Evolutionary conservation across 192 early-diverging fungal genomes (phyloP), one percentile per base, ranked within the genome.

Genomic region (Podila epicladia): DNA sequence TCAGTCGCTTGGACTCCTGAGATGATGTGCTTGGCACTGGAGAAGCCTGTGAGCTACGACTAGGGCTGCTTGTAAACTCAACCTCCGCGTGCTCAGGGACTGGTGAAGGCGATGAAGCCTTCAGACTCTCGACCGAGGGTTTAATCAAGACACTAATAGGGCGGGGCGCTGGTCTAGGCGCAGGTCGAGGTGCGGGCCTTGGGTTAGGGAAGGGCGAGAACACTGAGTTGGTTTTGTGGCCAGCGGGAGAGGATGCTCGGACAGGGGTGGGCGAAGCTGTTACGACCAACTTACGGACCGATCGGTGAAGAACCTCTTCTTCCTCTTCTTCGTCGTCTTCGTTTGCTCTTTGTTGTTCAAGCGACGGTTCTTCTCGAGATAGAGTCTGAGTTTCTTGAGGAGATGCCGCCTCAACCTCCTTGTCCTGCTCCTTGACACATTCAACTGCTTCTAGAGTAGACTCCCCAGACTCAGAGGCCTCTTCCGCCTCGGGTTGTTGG

Each of bases 281-380:
- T 5, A 26, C 15, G 8, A 48, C 33, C 69, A 71, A 57, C 35
- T 49, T 78, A 6, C 58, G 57, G 17, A 78, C 69, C 24, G 69
- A 67, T 26, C 77, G 59, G 9, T 72, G 67, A 5, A 80, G 62
- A 17, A 60, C 48, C 58, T 65, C 67, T 26, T 75, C 62, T 28
- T 80, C 77, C 9, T 80, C 77, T 2, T 80, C 66, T 37, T 80
- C 77, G 12, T 65, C 67, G 53, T 55, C 9, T 17, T 9, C 53
- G 2, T 55, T 4, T 11, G 20, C 53, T 61, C 26, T 13, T 33
- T 61, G 29, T 19, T 61, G 59, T 7, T 61, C 59, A 26, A 3
- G 59, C 1, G 41, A 45, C 4, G 20, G 53, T 55, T 24, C 20
- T 3, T 55, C 53, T 55, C 22, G 53, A 55, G 53, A 45, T 13